Evolutionary conservation across 768 basidiomycete genomes (phyloP), one percentile per base, ranked within the genome.

Genomic region (Xerocomus brunneocitrinus): DNA sequence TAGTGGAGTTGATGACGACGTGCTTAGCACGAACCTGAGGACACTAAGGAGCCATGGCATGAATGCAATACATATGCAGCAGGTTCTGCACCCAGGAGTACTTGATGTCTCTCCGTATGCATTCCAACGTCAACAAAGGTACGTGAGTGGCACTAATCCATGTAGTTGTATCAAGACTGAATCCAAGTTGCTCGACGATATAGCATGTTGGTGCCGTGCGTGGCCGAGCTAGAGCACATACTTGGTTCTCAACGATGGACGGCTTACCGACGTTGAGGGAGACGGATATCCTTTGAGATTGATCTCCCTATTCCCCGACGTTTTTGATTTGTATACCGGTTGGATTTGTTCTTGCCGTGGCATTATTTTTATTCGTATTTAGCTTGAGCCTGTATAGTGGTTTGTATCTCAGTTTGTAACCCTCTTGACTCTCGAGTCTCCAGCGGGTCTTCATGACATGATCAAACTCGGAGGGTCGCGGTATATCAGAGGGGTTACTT

Each of bases 201-300:
- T 22, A 59, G 54, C 22, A 19, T 24, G 28, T 16, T n/a, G 27
- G n/a, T 24, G 4, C 36, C 40, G 19, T 45, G 24, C 12, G n/a
- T 28, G 27, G n/a, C 19, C 38, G 52, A 47, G 9, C 41, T 28
- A 7, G 47, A 9, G 16, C 25, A 34, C 7, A 36, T 16, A 14
- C 9, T 36, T 43, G 41, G 44, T 19, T 50, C 39, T 43, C 50
- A 8, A 24, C 42, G 32, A 3, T 50, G 52, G 61, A 42, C 19
- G 45, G 9, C 40, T 40, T 42, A 63, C 49, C 52, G 47, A 39
- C 44, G 28, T 10, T 59, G 54, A 62, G 14, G 16, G 58, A 49
- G 19, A 19, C 2, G 3, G 49, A 35, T 13, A 49, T 61, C 22
- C 49, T 48, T n/a, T 53, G 41, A 32, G 27, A 44, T 41, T 31